phyloP scores from a whole-genome alignment of 306 rosid genomes.

The Vigna nakashimae region DNA sequence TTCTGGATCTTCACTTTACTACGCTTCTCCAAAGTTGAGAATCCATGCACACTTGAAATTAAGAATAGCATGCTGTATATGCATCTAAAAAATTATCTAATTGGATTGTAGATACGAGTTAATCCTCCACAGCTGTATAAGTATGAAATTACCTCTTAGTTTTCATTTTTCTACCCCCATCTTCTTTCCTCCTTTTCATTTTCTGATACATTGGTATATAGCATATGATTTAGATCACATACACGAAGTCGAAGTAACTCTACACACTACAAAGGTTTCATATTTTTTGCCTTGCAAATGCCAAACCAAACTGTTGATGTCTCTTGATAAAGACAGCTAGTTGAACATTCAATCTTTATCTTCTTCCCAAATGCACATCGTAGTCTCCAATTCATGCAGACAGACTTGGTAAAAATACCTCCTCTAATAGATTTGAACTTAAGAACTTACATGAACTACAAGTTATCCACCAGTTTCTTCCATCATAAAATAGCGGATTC shows the following conservation, averaged over 20 bases:
- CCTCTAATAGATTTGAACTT: not conserved
- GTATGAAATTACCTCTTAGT: not conserved
- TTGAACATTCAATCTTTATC: not conserved
- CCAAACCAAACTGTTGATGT: not conserved
- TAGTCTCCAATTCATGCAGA: not conserved
- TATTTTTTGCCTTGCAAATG: not conserved
- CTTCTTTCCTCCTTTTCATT: not conserved
- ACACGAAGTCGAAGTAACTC: not conserved
- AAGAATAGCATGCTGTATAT: not conserved
- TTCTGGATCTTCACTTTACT: not conserved
- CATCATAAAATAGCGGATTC: not conserved
- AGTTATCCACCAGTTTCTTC: not conserved
- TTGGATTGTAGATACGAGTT: not conserved
- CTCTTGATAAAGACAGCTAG: not conserved
- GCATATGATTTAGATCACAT: not conserved
- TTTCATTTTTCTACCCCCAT: not conserved
- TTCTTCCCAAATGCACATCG: not conserved
- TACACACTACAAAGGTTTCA: not conserved
- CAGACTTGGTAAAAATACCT: not conserved
- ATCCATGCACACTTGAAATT: not conserved
- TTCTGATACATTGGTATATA: not conserved
- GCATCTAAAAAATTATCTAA: slow-evolving; percentile 4
- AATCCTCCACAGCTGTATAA: not conserved
- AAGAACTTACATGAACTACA: not conserved
- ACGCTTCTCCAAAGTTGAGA: not conserved